These are phyloP conservation scores for Phlyctochytrium arcticum DNA, from an alignment of 192 early-diverging fungal species.

Conservation along the genomic window DNA sequence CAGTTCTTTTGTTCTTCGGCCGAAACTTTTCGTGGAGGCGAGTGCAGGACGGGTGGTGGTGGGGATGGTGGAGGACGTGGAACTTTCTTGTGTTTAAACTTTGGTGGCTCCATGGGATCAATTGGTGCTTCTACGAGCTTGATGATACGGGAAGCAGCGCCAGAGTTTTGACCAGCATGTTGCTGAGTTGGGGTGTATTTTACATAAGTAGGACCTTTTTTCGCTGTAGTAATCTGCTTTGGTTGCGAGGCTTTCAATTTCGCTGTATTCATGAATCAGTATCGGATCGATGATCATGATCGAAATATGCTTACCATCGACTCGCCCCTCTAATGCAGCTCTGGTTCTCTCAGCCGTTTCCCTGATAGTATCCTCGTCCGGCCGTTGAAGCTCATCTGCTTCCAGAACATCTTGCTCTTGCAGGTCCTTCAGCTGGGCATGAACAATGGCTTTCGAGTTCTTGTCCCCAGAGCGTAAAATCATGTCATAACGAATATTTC, in stretches of 20 bases:
- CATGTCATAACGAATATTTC: slow-evolving; percentile 85
- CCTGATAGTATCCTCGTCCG: slow-evolving; percentile 71
- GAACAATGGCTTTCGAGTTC: slow-evolving; percentile 56
- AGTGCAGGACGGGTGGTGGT: slow-evolving; percentile 96
- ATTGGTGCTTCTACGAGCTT: slow-evolving; percentile 90
- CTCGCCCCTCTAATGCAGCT: slow-evolving; percentile 83
- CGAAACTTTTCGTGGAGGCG: slow-evolving; percentile 93
- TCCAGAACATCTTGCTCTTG: slow-evolving; percentile 53
- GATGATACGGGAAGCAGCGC: slow-evolving; percentile 84
- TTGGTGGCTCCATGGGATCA: slow-evolving; percentile 95
- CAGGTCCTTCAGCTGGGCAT: slow-evolving; percentile 80
- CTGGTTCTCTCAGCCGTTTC: slow-evolving; percentile 84
- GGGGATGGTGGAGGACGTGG: slow-evolving; percentile 81
- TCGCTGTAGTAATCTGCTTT: slow-evolving; percentile 50
- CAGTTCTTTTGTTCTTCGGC: slow-evolving; percentile 96
- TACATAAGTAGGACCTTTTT: slow-evolving; percentile 73
- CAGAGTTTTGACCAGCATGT: slow-evolving; percentile 63
- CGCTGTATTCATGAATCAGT: slow-evolving; percentile 25
- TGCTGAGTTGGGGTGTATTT: slow-evolving; percentile 85
- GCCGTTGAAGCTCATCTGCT: slow-evolving; percentile 67
- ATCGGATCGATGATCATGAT: not conserved
- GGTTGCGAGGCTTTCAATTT: slow-evolving; percentile 63
- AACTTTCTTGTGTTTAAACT: slow-evolving; percentile 87
- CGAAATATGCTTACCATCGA: slow-evolving; percentile 45
- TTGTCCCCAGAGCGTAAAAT: slow-evolving; percentile 76